These are phyloP conservation scores for Ganoderma leucocontextum DNA, from an alignment of 1,284 basidiomycete genomes.

Conservation along the genomic window DNA sequence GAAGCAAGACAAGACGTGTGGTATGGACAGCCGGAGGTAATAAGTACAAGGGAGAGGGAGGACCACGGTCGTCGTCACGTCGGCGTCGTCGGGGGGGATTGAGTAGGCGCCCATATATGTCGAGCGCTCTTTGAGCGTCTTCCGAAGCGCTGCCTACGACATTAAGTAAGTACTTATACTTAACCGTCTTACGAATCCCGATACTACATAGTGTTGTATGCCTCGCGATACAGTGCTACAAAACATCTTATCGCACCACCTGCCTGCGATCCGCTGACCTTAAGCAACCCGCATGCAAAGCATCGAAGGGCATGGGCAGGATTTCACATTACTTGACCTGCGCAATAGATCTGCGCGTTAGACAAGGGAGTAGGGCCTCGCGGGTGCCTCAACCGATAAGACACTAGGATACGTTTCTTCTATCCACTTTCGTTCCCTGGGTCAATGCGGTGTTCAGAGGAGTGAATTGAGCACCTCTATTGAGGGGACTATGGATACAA, in stretches of 20 bases:
- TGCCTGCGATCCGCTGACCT: not conserved
- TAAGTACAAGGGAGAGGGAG: not conserved
- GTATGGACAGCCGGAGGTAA: not conserved
- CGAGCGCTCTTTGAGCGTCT: not conserved
- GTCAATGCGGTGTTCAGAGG: not conserved
- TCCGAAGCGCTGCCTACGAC: too few species aligned
- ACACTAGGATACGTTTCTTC: too few species aligned
- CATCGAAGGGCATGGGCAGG: not conserved
- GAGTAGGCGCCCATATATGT: not conserved
- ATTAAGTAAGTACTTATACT: too few species aligned
- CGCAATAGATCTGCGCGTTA: not conserved
- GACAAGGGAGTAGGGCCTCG: not conserved
- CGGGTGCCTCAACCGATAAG: too few species aligned
- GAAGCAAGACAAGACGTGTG: not conserved
- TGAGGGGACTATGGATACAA: slow-evolving; percentile 34
- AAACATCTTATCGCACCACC: not conserved
- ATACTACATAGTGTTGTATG: too few species aligned
- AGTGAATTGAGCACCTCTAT: slow-evolving; percentile 22
- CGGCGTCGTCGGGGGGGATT: not conserved
- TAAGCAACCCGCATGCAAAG: not conserved
- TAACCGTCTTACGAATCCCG: not conserved
- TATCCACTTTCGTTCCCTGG: not conserved
- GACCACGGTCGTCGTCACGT: not conserved
- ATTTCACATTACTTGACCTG: not conserved
- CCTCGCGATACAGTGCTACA: too few species aligned